These are phyloP conservation scores for Fusarium sp. DNA, from an alignment of 2,329 filamentous ascomycete species.

Conservation along the genomic window DNA sequence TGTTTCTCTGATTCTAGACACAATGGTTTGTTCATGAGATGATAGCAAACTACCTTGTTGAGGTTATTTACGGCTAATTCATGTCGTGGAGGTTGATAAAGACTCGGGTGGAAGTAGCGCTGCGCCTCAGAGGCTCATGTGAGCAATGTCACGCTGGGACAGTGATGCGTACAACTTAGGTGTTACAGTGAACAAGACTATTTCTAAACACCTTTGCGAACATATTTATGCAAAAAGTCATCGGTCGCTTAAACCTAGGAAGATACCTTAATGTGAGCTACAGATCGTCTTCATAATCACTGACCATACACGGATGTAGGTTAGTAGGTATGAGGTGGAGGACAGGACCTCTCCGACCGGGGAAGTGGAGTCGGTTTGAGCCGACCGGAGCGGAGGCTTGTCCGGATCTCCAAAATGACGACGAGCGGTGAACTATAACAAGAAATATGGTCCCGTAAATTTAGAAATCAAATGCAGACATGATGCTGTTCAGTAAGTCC, in stretches of 20 bases:
- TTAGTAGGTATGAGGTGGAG: background rate
- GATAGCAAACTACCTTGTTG: background rate
- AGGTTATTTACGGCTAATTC: background rate
- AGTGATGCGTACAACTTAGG: background rate
- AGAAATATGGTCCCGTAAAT: background rate
- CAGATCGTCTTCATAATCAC: background rate
- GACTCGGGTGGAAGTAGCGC: background rate
- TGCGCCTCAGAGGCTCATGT: slow-evolving; percentile 36
- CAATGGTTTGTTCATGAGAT: background rate
- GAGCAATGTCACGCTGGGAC: slow-evolving; percentile 25
- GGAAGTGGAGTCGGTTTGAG: background rate
- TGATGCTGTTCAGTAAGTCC: background rate
- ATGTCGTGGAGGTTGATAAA: background rate
- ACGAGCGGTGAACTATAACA: background rate
- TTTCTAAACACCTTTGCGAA: no score
- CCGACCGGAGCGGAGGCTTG: background rate
- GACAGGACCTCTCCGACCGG: background rate
- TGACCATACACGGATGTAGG: no score
- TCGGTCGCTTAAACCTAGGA: background rate
- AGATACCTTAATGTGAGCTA: background rate
- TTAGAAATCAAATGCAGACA: background rate
- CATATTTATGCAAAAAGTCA: no score
- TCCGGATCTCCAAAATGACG: background rate
- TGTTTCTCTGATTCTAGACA: background rate
- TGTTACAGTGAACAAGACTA: background rate